phyloP scores from a whole-genome alignment of 129 eudicot genomes.

The Tagetes patula region DNA sequence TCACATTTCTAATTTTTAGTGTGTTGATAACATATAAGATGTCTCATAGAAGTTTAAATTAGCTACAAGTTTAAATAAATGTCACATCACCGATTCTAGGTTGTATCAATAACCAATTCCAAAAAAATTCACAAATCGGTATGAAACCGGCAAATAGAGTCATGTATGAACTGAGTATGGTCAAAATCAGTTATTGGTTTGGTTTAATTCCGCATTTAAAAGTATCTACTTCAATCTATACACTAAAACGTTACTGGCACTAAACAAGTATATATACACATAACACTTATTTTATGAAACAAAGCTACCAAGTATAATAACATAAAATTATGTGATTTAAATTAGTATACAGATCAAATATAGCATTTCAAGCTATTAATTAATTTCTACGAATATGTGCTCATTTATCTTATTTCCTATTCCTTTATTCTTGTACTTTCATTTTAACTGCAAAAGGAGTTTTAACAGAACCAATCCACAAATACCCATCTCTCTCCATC shows the following conservation, averaged over 20 bases:
- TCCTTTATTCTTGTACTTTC: slow-evolving; percentile 6
- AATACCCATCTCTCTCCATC: slow-evolving; percentile 49
- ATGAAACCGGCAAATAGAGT: too few relatives aligned
- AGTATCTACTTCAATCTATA: too few relatives aligned
- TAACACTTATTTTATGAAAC: not conserved
- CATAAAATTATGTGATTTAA: not conserved
- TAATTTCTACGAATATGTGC: not conserved
- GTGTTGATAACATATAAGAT: too few relatives aligned
- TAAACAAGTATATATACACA: not conserved
- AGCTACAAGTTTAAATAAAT: too few relatives aligned
- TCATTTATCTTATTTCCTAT: not conserved
- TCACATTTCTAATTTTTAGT: too few relatives aligned
- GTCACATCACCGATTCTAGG: too few relatives aligned
- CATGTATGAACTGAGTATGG: too few relatives aligned
- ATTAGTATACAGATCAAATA: not conserved
- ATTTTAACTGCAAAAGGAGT: slow-evolving; percentile 39
- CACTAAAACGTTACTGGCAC: not conserved
- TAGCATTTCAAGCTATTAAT: not conserved
- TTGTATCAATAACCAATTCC: too few relatives aligned
- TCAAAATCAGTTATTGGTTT: too few relatives aligned
- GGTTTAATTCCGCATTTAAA: too few relatives aligned
- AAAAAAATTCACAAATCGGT: too few relatives aligned
- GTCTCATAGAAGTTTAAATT: too few relatives aligned
- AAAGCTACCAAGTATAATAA: not conserved
- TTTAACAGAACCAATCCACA: slow-evolving; percentile 70